Evolutionary conservation across 2,329 filamentous ascomycete species (phyloP).

Genomic region (Sarocladium kiliense): DNA sequence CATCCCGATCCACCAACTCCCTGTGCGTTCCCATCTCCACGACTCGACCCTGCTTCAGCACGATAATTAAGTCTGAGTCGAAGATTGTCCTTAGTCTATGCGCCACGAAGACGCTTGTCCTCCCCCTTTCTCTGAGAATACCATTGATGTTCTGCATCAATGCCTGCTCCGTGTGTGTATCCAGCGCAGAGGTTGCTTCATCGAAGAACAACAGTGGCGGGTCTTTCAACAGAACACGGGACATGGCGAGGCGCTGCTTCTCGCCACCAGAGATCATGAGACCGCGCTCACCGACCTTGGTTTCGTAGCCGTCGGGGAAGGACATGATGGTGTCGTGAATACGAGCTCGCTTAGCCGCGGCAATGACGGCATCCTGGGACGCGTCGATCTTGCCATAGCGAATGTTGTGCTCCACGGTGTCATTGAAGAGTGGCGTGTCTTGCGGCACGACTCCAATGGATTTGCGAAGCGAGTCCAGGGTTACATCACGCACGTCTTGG

Average conservation of each 20-base stretch:
- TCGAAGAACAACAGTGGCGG: conserved; percentile 91
- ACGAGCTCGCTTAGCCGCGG: conserved; percentile 74
- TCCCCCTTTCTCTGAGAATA: conserved; percentile 79
- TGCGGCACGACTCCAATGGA: conserved; percentile 95
- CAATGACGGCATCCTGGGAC: conserved; percentile 63
- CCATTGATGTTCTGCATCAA: conserved; percentile 89
- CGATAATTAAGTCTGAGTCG: conserved; percentile 89
- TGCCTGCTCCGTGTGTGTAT: conserved; percentile 89
- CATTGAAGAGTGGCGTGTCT: conserved; percentile 95
- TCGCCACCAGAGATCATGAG: conserved; percentile 97
- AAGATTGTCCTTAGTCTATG: conserved; percentile 90
- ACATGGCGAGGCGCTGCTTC: conserved; percentile 85
- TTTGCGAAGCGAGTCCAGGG: conserved; percentile 73
- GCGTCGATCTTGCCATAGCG: conserved; percentile 83
- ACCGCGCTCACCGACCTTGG: conserved; percentile 86
- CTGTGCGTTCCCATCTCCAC: conserved; percentile 85
- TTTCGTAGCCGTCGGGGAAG: conserved; percentile 86
- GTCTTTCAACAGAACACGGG: conserved; percentile 79
- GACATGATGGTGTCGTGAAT: conserved; percentile 76
- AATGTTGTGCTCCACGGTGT: conserved; percentile 93
- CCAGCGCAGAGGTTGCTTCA: conserved; percentile 86
- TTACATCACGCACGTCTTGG: conserved; percentile 83
- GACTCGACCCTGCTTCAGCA: conserved; percentile 78
- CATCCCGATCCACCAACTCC: conserved; percentile 70
- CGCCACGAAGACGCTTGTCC: conserved; percentile 93